Evolutionary conservation across 192 early-diverging fungal species (phyloP), one percentile per base, ranked within the genome.

Genomic region (Linnemannia zychae): DNA sequence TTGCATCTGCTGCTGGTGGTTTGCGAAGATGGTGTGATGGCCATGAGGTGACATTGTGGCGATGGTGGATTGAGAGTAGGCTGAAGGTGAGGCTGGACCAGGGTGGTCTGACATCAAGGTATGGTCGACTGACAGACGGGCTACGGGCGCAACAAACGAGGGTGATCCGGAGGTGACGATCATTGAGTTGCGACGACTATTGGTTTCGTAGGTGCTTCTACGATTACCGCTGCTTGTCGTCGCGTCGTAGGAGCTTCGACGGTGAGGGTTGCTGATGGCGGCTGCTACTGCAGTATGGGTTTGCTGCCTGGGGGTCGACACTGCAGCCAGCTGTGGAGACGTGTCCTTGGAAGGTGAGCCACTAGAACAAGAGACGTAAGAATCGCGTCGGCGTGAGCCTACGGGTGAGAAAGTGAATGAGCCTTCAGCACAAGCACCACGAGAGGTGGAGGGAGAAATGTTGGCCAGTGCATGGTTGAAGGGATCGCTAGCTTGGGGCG

Each of bases 1-100:
- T 20, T 80, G 76, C 17, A 71, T 16, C 37, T 68, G 75, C 24
- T 76, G 75, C 33, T 76, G 75, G 40, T 68, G 48, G 15, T 78
- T 48, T 24, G 38, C 49, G 65, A 53, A 38, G 24, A 28, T 74
- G 7, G 50, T 37, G 33, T 74, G 28, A 4, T 63, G 24, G 36
- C 5, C 28, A 52, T 52, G 34, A 13, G 22, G n/a, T 7, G 24
- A 28, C 48, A 24, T 15, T 52, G 22, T 4, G 40, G n/a, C 31
- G 71, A 40, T 50, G 6, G 28, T 50, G 6, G 28, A 46, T 24
- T 36, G 71, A 20, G 48, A 22, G 7, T 34, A 37, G 38, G 46
- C 28, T 5, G 28, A 31, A 53, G 50, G 71, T 4, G 48, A 52
- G 24, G 71, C 13, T n/a, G 71, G 31, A 24, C 46, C 2, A 7